Conservation (phyloP, 768 basidiomycete genomes). For the Paxillus involutus region DNA sequence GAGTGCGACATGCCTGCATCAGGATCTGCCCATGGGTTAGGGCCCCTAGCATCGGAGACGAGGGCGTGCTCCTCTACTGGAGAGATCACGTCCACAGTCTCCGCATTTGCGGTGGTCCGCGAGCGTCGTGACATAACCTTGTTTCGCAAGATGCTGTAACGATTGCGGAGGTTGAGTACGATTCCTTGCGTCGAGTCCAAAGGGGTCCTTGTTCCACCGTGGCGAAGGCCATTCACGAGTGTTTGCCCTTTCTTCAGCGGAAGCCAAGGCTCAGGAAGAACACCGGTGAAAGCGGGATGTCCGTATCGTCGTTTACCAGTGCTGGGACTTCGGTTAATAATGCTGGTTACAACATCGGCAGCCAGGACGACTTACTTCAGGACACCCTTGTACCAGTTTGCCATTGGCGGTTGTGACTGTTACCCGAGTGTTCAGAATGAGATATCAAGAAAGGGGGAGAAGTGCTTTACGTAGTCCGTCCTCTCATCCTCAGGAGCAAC, state of each 20-base stretch:
- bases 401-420: conserved; percentile 95
- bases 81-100: not conserved
- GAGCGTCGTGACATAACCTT: conserved; percentile 20
- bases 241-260: conserved; percentile 84
- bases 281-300: conserved; percentile 92
- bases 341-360: not conserved
- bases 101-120: conserved; percentile 6
- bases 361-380: conserved; percentile 60
- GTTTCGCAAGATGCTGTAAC: conserved; percentile 54
- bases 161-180: conserved; percentile 78
- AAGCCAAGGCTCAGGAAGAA: conserved; percentile 92
- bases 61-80: conserved; percentile 20
- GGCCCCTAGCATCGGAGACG: conserved; percentile 24
- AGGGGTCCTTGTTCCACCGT: conserved; percentile 34
- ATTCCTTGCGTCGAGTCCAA: conserved; percentile 61
- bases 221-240: conserved; percentile 53
- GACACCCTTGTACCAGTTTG: conserved; percentile 91
- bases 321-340: conserved; percentile 38
- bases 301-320: conserved; percentile 95
- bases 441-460: not conserved
- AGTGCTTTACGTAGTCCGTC: conserved; percentile 73
- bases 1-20: conserved; percentile 19
- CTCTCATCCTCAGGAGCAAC: conserved; percentile 93
- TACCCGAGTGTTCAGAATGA: conserved; percentile 7
- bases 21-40: conserved; percentile 67